Percentiles rank a stretch among this genome's conserved stretches.
Conservation (phyloP, 805 yeast species). For the Starmerella sirachaensis region DNA sequence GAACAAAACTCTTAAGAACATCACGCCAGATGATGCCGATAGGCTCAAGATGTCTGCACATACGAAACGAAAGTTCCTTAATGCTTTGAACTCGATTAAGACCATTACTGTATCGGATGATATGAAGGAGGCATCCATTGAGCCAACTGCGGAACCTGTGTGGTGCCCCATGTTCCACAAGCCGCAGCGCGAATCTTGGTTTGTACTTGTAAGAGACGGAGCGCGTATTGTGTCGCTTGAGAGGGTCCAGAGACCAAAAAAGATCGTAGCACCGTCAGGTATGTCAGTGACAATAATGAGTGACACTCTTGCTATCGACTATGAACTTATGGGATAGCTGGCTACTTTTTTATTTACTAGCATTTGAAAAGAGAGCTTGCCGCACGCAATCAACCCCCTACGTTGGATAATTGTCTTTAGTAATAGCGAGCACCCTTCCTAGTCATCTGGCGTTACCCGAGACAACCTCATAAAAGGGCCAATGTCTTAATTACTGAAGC, state of each 20-base stretch:
- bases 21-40: constrained; percentile 30
- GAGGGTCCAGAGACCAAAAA: constrained; percentile 54
- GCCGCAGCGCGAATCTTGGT: constrained; percentile 89
- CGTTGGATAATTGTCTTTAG: too few relatives aligned
- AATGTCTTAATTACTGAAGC: too few relatives aligned
- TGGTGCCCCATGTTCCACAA: constrained; percentile 78
- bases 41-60: constrained; percentile 35
- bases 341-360: too few relatives aligned
- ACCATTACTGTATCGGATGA: constrained; percentile 43
- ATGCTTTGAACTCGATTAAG: constrained; percentile 49
- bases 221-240: constrained; percentile 54
- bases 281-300: constrained; percentile 19
- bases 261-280: constrained; percentile 7
- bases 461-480: too few relatives aligned
- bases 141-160: constrained; percentile 35
- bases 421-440: too few relatives aligned
- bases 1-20: constrained; percentile 19
- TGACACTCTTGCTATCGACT: constrained; percentile 23
- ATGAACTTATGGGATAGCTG: too few relatives aligned
- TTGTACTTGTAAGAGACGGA: constrained; percentile 44
- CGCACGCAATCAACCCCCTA: background rate
- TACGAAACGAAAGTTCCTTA: constrained; percentile 38
- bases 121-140: constrained; percentile 24
- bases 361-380: background rate
- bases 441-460: too few relatives aligned